phyloP scores from a whole-genome alignment of 2,329 filamentous ascomycete species.

The Trichophyton benhamiae region DNA sequence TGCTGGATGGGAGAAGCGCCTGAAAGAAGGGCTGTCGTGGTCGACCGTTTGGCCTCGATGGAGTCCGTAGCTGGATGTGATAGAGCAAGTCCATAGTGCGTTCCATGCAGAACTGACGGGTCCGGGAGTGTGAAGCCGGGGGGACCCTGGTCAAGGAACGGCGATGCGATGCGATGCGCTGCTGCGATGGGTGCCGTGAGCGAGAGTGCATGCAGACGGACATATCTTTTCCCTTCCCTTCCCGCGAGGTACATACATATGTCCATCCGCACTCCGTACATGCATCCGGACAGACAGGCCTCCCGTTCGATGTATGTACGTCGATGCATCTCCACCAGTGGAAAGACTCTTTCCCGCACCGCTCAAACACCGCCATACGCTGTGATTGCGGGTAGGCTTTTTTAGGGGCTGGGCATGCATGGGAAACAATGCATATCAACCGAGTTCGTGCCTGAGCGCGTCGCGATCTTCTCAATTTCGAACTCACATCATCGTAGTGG shows the following conservation, averaged over 20 bases:
- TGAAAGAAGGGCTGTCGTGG: not conserved
- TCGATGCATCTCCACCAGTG: not conserved
- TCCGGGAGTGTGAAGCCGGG: not conserved
- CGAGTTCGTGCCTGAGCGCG: constrained; percentile 1
- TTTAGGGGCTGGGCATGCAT: constrained; percentile 3
- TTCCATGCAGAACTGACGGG: not conserved
- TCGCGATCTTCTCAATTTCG: not conserved
- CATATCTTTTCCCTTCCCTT: not conserved
- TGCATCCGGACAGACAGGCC: too few relatives aligned
- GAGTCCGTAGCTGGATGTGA: not conserved
- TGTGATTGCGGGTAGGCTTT: not conserved
- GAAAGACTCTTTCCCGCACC: not conserved
- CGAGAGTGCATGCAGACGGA: not conserved
- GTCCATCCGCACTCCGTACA: too few relatives aligned
- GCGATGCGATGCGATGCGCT: not conserved
- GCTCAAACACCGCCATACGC: not conserved
- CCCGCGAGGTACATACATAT: too few relatives aligned
- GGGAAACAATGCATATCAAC: not conserved
- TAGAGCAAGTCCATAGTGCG: not conserved
- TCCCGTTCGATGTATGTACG: too few relatives aligned
- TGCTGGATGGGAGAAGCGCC: too few relatives aligned
- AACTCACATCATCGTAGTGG: not conserved
- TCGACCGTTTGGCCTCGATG: not conserved
- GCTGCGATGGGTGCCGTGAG: not conserved
- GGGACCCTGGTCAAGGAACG: not conserved